These are phyloP conservation scores for Podaxis carcinomalis DNA, from an alignment of 768 basidiomycete species.

Conservation along the genomic window DNA sequence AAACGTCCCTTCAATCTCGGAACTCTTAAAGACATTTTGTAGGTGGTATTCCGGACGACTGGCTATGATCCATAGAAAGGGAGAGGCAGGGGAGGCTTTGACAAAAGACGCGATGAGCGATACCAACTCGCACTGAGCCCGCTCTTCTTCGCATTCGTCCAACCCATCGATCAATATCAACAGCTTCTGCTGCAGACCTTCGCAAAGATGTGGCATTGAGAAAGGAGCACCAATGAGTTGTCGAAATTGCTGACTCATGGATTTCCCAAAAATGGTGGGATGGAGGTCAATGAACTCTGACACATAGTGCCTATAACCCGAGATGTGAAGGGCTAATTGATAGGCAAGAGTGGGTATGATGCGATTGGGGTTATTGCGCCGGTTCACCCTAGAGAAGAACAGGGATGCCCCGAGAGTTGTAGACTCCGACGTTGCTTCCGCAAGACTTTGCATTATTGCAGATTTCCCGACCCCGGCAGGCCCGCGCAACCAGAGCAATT, in stretches of 20 bases:
- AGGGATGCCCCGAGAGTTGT: neutral
- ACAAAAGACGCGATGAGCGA: neutral
- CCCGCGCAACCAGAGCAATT: neutral
- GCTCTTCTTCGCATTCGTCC: neutral
- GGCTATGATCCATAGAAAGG: neutral
- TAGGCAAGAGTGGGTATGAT: neutral
- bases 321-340: neutral
- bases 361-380: neutral
- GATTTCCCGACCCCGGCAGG: constrained; percentile 3
- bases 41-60: neutral
- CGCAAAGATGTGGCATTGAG: neutral
- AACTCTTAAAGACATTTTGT: neutral
- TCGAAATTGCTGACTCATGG: neutral
- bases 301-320: neutral
- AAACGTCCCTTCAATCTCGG: neutral
- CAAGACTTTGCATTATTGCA: constrained; percentile 2
- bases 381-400: neutral
- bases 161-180: neutral
- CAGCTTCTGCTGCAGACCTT: neutral
- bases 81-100: neutral
- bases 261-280: neutral
- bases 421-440: neutral
- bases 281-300: neutral
- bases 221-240: neutral
- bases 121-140: neutral